Evolutionary conservation across 352 stramenopile species (phyloP).

Genomic region (Globisporangium yorkense): DNA sequence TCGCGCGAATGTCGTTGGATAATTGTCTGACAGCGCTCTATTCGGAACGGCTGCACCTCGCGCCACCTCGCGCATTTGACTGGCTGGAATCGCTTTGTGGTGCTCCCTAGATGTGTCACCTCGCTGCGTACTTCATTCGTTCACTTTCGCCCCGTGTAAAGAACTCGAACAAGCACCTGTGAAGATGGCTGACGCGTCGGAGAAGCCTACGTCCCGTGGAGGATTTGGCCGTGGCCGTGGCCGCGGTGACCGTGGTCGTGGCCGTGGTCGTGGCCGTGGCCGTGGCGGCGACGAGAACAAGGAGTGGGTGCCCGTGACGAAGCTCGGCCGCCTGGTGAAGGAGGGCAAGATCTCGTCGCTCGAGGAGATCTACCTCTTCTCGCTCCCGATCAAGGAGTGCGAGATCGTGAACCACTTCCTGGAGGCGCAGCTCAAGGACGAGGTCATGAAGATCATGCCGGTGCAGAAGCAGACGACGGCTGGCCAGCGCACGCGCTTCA

Average conservation of each 20-base stretch:
- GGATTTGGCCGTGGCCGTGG: constrained; percentile 91
- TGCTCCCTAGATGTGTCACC: no score
- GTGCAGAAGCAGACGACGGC: constrained; percentile 99
- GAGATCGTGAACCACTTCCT: constrained; percentile 99
- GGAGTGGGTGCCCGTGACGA: constrained; percentile 99
- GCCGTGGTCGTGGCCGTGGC: constrained; percentile 81
- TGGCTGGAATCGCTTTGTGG: background rate
- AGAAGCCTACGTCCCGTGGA: constrained; percentile 76
- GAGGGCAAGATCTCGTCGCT: constrained; percentile 98
- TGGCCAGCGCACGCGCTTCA: constrained; percentile 99
- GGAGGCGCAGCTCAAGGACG: constrained; percentile 97
- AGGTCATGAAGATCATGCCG: constrained; percentile 99
- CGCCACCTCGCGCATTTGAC: background rate
- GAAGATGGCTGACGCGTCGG: constrained; percentile 80
- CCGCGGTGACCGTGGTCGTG: constrained; percentile 71
- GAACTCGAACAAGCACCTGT: constrained; percentile 33
- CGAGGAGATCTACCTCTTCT: constrained; percentile 99
- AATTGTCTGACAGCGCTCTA: background rate
- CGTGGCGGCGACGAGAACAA: constrained; percentile 88
- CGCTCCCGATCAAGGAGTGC: constrained; percentile 99
- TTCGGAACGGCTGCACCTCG: background rate
- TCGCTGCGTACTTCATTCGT: constrained; percentile 37
- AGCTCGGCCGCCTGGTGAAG: constrained; percentile 99
- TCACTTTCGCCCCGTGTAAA: constrained; percentile 73
- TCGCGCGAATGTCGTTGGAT: background rate